Conservation (phyloP, 2,329 filamentous ascomycete genomes). For the Clonostachys sp. region DNA sequence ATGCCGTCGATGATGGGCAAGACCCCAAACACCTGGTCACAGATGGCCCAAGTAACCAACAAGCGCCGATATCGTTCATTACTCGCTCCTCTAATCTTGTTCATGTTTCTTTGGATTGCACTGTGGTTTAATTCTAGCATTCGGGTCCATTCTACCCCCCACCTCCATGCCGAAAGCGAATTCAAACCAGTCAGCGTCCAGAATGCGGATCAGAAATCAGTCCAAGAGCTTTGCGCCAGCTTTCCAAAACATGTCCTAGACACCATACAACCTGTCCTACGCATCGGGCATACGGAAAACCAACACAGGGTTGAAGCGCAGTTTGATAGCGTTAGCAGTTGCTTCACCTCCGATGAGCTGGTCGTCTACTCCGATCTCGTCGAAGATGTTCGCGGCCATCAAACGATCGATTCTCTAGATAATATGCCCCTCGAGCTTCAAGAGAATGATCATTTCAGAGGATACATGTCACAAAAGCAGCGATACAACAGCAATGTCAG, state of each 20-base stretch:
- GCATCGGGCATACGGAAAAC: slow-evolving; percentile 21
- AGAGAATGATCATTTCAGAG: slow-evolving; percentile 27
- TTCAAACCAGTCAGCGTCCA: slow-evolving; percentile 19
- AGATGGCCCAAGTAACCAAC: no score
- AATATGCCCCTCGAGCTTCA: slow-evolving; percentile 27
- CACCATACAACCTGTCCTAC: slow-evolving; percentile 23
- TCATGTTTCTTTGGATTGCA: no score
- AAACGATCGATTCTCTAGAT: slow-evolving; percentile 37
- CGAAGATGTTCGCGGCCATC: slow-evolving; percentile 33
- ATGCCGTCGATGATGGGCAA: no score
- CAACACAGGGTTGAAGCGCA: slow-evolving; percentile 29
- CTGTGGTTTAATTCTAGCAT: no score
- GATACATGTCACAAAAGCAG: slow-evolving; percentile 32
- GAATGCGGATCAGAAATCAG: slow-evolving; percentile 12
- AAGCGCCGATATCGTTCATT: no score
- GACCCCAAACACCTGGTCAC: no score
- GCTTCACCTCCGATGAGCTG: slow-evolving; percentile 32
- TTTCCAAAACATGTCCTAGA: slow-evolving; percentile 22
- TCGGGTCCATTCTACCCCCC: no score
- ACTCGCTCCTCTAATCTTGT: no score
- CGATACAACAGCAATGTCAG: slow-evolving; percentile 25
- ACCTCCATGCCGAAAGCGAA: slow-evolving; percentile 7
- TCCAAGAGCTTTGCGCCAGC: slow-evolving; percentile 18
- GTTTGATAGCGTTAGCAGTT: slow-evolving; percentile 46
- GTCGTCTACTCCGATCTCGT: slow-evolving; percentile 48